Percentiles rank a stretch among this genome's conserved stretches.
These are phyloP conservation scores for Lyophyllum semitale DNA, from an alignment of 768 basidiomycete species.

Conservation along the genomic window DNA sequence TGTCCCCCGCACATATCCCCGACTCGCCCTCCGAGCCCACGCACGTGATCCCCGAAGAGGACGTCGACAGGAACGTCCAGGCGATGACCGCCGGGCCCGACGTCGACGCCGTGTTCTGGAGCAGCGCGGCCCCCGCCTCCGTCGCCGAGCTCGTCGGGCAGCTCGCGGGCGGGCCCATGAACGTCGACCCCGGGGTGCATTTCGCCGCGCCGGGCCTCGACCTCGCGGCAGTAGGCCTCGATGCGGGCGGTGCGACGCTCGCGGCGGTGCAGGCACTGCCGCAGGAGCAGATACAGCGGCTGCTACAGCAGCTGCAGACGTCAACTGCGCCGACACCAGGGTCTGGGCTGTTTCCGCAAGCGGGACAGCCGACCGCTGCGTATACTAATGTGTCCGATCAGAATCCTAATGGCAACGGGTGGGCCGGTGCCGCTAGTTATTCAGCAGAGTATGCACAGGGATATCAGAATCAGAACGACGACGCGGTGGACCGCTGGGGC, in stretches of 20 bases:
- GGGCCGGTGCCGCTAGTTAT: constrained; percentile 15
- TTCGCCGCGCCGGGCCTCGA: constrained; percentile 32
- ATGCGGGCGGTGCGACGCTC: constrained; percentile 45
- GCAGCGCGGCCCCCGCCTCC: constrained; percentile 42
- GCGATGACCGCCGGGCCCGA: constrained; percentile 73
- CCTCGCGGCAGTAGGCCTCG: constrained; percentile 42
- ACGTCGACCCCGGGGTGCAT: constrained; percentile 35
- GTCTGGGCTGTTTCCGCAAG: constrained; percentile 1
- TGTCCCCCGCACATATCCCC: constrained; percentile 70
- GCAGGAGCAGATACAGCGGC: constrained; percentile 65
- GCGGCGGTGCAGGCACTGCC: constrained; percentile 46
- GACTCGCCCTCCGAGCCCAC: constrained; percentile 76
- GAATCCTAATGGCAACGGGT: constrained; percentile 4
- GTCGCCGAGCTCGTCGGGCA: constrained; percentile 74
- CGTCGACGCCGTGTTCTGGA: constrained; percentile 70
- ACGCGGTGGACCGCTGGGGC: constrained; percentile 34
- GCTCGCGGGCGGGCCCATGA: constrained; percentile 47
- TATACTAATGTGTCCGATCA: constrained; percentile 17
- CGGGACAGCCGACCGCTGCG: constrained; percentile 4
- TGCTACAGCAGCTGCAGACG: constrained; percentile 46
- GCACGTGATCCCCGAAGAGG: constrained; percentile 62
- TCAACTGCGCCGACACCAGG: constrained; percentile 25
- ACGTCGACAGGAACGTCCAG: constrained; percentile 62
- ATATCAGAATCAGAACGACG: constrained; percentile 42
- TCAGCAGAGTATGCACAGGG: constrained; percentile 54